phyloP scores from a whole-genome alignment of 768 basidiomycete genomes.

The Russula griseocarnosa region DNA sequence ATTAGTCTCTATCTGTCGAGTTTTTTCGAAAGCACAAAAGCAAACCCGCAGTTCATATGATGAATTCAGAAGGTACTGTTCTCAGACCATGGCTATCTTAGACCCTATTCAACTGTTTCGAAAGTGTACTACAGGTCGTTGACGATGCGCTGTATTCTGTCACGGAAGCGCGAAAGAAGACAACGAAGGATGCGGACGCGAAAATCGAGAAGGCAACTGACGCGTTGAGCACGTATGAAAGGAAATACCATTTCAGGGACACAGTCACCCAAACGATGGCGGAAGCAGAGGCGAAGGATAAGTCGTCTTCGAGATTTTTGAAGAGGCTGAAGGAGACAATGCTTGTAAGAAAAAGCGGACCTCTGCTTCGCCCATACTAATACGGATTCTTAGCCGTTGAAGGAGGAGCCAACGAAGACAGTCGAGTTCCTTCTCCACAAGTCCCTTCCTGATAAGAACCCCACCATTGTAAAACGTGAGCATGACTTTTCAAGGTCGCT shows the following conservation, averaged over 20 bases:
- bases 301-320: neutral
- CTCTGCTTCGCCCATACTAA: neutral
- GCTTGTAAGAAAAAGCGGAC: neutral
- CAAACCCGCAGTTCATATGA: neutral
- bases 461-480: slow-evolving; percentile 2
- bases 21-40: neutral
- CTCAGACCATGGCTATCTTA: neutral
- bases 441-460: neutral
- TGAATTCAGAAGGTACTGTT: neutral
- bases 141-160: slow-evolving; percentile 3
- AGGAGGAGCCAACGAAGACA: neutral
- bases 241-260: neutral
- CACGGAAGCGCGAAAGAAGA: neutral
- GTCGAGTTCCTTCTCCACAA: neutral
- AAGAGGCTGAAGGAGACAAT: neutral
- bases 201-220: neutral
- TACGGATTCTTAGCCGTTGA: neutral
- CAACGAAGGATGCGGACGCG: neutral
- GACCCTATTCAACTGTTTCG: neutral
- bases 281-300: neutral
- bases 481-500: neutral
- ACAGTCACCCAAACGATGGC: neutral
- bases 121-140: neutral
- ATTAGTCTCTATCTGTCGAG: slow-evolving; percentile 1
- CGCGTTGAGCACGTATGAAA: neutral